These are phyloP conservation scores for Ophiostoma sp. DNA, from an alignment of 2,329 filamentous ascomycete species.

Conservation along the genomic window DNA sequence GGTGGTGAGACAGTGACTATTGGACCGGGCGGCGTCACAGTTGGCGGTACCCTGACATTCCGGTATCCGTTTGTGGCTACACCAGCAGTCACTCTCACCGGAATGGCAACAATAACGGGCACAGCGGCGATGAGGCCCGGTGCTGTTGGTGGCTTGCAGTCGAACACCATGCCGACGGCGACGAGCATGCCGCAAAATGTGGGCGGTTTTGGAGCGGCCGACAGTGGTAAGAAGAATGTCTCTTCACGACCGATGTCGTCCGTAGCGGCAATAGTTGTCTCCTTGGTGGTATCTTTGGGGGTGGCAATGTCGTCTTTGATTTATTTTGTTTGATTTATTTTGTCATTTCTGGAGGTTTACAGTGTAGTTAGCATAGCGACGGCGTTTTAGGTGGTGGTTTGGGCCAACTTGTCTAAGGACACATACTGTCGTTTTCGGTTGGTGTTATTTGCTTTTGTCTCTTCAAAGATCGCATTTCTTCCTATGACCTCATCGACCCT, in stretches of 20 bases:
- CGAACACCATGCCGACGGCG: not conserved
- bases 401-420: not conserved
- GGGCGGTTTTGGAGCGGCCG: not conserved
- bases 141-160: not conserved
- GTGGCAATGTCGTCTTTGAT: not conserved
- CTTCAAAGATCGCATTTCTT: not conserved
- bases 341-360: not conserved
- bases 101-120: not conserved
- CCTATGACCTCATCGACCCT: no score
- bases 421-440: not conserved
- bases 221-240: not conserved
- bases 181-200: not conserved
- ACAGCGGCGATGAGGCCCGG: not conserved
- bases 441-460: not conserved
- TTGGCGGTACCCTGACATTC: conserved; percentile 47
- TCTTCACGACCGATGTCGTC: not conserved
- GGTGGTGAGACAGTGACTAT: conserved; percentile 47
- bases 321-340: not conserved
- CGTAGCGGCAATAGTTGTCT: not conserved
- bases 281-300: not conserved
- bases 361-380: not conserved
- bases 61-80: conserved; percentile 47
- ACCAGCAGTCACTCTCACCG: conserved; percentile 43
- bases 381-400: not conserved
- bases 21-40: conserved; percentile 50